Evolutionary conservation across 78 protist genomes (phyloP).

Genomic region (Polysphondylium violaceum): DNA sequence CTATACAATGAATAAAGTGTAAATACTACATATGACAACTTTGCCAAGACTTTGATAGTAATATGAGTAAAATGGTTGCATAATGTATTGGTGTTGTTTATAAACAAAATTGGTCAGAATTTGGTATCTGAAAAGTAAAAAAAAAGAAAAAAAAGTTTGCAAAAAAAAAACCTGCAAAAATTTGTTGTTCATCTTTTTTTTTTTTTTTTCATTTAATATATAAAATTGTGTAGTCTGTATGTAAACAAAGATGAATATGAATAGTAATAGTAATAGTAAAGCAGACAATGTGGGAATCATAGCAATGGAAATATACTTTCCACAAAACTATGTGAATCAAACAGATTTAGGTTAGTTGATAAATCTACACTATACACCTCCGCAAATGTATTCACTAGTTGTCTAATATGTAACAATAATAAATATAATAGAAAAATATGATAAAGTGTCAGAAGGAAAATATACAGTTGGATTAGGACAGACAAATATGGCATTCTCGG

Average conservation of each 20-base stretch:
- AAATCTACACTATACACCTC: not conserved
- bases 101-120: no score
- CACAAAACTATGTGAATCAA: conserved; percentile 87
- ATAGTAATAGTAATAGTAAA: conserved; percentile 5
- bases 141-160: no score
- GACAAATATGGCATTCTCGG: conserved; percentile 87
- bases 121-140: no score
- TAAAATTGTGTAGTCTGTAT: not conserved
- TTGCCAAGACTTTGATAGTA: no score
- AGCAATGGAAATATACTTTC: conserved; percentile 96
- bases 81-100: no score
- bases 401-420: not conserved
- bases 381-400: not conserved
- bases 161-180: not conserved
- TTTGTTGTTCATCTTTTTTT: not conserved
- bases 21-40: no score
- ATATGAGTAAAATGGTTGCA: no score
- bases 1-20: no score
- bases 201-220: no score
- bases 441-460: conserved; percentile 91
- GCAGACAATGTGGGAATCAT: conserved; percentile 89
- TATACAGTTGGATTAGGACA: conserved; percentile 97
- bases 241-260: not conserved
- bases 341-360: conserved; percentile 64
- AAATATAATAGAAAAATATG: conserved; percentile 25